Evolutionary conservation across 192 early-diverging fungal genomes (phyloP).

Genomic region (Podila horticola): DNA sequence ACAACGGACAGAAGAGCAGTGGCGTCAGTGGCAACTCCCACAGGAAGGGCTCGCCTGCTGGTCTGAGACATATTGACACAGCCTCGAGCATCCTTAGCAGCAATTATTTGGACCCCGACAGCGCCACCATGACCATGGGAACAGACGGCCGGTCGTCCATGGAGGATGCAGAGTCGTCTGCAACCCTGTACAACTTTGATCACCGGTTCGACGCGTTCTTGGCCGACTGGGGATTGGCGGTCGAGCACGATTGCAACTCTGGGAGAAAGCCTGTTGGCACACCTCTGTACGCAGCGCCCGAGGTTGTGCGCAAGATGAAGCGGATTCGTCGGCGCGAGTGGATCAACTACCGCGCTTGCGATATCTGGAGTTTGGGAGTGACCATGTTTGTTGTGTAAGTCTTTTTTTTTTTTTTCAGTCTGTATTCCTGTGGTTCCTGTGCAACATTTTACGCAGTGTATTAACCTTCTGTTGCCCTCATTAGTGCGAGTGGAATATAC

Average conservation of each 20-base stretch:
- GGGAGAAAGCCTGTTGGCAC: constrained; percentile 44
- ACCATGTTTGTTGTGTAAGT: constrained; percentile 55
- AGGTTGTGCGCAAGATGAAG: constrained; percentile 52
- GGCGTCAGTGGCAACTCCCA: not conserved
- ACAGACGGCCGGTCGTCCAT: constrained; percentile 33
- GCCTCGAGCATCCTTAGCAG: constrained; percentile 25
- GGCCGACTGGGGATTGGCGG: constrained; percentile 47
- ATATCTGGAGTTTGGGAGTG: constrained; percentile 52
- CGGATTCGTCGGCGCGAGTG: constrained; percentile 40
- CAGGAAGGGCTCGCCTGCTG: not conserved
- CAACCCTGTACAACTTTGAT: constrained; percentile 38
- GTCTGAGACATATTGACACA: constrained; percentile 8
- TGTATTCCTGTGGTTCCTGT: too few species aligned
- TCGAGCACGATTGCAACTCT: constrained; percentile 45
- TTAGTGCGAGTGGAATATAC: constrained; percentile 48
- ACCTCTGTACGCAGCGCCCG: constrained; percentile 41
- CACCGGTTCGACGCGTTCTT: constrained; percentile 44
- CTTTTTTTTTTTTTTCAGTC: not conserved
- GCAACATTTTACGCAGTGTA: too few species aligned
- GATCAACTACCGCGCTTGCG: constrained; percentile 52
- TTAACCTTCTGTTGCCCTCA: not conserved
- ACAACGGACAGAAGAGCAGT: not conserved
- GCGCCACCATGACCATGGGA: constrained; percentile 9
- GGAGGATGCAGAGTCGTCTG: constrained; percentile 5
- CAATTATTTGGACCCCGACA: constrained; percentile 17